These are phyloP conservation scores for Pichia sp. DNA, from an alignment of 1,139 yeast species.

Conservation along the genomic window DNA sequence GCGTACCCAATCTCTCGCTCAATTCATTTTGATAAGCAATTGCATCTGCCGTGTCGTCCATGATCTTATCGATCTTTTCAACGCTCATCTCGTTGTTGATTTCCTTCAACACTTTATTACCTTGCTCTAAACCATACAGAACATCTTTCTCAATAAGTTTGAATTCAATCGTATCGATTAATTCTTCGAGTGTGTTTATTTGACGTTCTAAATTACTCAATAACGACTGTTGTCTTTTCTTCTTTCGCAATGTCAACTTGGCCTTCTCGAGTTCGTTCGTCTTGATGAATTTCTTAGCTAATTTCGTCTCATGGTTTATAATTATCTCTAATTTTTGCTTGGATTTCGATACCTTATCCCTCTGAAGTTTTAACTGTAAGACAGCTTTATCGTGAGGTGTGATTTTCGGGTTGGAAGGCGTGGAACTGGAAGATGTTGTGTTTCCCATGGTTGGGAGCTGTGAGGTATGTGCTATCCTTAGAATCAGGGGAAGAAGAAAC, in stretches of 20 bases:
- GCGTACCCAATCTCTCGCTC: conserved; percentile 41
- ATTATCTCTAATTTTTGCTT: conserved; percentile 60
- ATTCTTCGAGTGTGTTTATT: conserved; percentile 69
- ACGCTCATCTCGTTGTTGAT: conserved; percentile 76
- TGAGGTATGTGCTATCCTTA: no score
- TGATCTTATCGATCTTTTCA: conserved; percentile 74
- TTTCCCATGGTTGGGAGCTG: conserved; percentile 8
- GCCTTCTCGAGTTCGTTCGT: conserved; percentile 60
- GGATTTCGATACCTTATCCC: conserved; percentile 80
- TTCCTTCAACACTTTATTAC: conserved; percentile 70
- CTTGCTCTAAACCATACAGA: conserved; percentile 73
- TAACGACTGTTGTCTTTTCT: conserved; percentile 77
- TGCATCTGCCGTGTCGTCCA: conserved; percentile 88
- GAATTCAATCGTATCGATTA: conserved; percentile 79
- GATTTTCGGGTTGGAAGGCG: conserved; percentile 43
- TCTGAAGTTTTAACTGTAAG: conserved; percentile 79
- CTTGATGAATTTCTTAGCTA: conserved; percentile 58
- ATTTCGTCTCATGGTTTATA: conserved; percentile 52
- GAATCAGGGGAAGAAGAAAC: no score
- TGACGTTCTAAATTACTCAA: conserved; percentile 73
- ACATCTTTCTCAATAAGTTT: conserved; percentile 88
- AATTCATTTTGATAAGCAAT: conserved; percentile 68
- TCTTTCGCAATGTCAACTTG: conserved; percentile 66
- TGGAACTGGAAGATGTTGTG: not conserved
- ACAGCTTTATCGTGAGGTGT: conserved; percentile 86